Conservation (phyloP, 1,284 basidiomycete genomes). For the Pseudomicrostroma phylloplanum region DNA sequence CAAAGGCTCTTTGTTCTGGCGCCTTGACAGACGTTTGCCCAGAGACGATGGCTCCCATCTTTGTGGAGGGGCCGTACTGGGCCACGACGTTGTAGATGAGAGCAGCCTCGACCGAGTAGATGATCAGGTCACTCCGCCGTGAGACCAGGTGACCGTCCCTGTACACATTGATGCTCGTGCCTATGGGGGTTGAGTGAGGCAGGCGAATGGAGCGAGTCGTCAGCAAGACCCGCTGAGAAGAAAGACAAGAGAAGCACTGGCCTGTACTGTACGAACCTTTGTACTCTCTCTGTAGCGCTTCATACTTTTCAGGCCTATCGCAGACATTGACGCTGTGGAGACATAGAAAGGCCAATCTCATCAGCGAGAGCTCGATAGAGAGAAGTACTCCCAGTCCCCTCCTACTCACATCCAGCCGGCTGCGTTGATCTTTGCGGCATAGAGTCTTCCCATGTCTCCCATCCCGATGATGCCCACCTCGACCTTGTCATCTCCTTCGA, state of each 20-base stretch:
- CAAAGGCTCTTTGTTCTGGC: constrained; percentile 84
- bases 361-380: neutral
- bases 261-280: constrained; percentile 27
- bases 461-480: constrained; percentile 53
- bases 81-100: constrained; percentile 75
- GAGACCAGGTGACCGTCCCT: constrained; percentile 77
- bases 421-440: constrained; percentile 67
- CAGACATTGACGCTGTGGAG: constrained; percentile 75
- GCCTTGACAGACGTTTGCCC: constrained; percentile 97
- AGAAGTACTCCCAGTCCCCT: neutral
- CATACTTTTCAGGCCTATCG: constrained; percentile 73
- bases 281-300: constrained; percentile 62
- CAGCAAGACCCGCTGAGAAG: too few species aligned
- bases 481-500: constrained; percentile 12
- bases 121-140: constrained; percentile 75
- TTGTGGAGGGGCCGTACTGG: constrained; percentile 88
- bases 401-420: constrained; percentile 65
- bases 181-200: too few species aligned
- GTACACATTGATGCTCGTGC: constrained; percentile 60
- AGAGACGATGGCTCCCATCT: constrained; percentile 81
- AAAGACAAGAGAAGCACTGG: constrained; percentile 52
- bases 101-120: constrained; percentile 92
- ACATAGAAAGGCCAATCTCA: neutral
- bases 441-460: constrained; percentile 84
- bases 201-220: too few species aligned